Conservation (phyloP, 106 monocot genomes). For the Triglochin maritima region DNA sequence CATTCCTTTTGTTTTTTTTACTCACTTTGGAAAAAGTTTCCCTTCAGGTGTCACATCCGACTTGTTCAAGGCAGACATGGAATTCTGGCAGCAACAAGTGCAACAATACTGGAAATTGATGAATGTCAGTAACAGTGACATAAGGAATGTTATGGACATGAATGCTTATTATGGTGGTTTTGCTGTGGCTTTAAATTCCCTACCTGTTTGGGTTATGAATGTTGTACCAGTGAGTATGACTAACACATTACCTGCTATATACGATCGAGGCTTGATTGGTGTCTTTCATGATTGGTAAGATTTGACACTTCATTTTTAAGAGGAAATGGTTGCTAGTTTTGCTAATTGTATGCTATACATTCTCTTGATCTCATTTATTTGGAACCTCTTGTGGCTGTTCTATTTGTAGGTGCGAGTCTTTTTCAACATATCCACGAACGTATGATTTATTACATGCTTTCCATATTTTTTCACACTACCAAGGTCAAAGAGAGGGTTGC, state of each 20-base stretch:
- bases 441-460: constrained; percentile 90
- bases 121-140: constrained; percentile 32
- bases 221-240: constrained; percentile 62
- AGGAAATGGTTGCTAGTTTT: background rate
- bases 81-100: constrained; percentile 68
- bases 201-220: constrained; percentile 95
- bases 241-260: constrained; percentile 76
- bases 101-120: constrained; percentile 73
- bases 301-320: background rate
- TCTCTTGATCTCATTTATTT: background rate
- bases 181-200: constrained; percentile 58
- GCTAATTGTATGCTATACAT: background rate
- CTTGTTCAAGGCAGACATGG: constrained; percentile 34
- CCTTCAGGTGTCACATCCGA: constrained; percentile 47
- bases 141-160: constrained; percentile 97
- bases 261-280: constrained; percentile 91
- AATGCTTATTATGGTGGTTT: constrained; percentile 93
- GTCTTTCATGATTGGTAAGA: constrained; percentile 91
- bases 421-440: constrained; percentile 95
- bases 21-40: background rate
- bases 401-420: constrained; percentile 51
- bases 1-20: no score
- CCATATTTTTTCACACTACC: constrained; percentile 76
- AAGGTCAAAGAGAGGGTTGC: constrained; percentile 39
- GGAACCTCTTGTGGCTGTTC: background rate